Evolutionary conservation across 2,329 filamentous ascomycete species (phyloP), one percentile per base, ranked within the genome.

Genomic region (Fusarium virguliforme): DNA sequence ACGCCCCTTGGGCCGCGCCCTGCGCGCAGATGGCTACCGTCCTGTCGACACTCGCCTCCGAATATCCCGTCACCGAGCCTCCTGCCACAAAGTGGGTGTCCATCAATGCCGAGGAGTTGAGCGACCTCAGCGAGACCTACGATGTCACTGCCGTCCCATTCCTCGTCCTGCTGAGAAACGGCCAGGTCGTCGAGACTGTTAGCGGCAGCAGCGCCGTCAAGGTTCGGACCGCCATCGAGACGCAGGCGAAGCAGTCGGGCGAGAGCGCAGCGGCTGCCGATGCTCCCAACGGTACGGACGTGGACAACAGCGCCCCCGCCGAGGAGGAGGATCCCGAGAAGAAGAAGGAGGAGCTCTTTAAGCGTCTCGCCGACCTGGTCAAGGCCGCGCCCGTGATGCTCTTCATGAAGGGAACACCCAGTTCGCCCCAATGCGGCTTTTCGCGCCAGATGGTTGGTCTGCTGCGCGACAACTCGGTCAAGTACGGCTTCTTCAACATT

Each of bases 401-500:
- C 30, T 99, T 99, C 83, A 97, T 97, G 94, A 97, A 97, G 85
- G 95, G 94, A n/a, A 97, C 94, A 3, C 94, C 94, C 0, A 93
- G 91, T 72, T 88, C 90, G 34, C 94, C 94, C 1, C 93, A 97
- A 81, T 97, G 95, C 78, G 94, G 96, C 3, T 99, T 99, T 83
- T 97, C 94, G 73, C 87, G 95, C 74, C 94, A 98, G 83, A 85
- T 97, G 48, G 96, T 99, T 46, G 90, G 86, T 28, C 89, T 99
- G 51, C 83, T 99, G 76, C 89, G 96, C 58, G 95, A 98, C 83
- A 91, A 94, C 79, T 92, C 92, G 55, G 92, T 99, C 67, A 94
- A 97, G 80, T 99, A 98, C 81, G 96, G 96, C 22, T 99, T 99
- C 86, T 99, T 99, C 86, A 98, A 99, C 80, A 99, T 99, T 71